phyloP scores from a whole-genome alignment of 1,284 basidiomycete species.

The Naganishia sp. region DNA sequence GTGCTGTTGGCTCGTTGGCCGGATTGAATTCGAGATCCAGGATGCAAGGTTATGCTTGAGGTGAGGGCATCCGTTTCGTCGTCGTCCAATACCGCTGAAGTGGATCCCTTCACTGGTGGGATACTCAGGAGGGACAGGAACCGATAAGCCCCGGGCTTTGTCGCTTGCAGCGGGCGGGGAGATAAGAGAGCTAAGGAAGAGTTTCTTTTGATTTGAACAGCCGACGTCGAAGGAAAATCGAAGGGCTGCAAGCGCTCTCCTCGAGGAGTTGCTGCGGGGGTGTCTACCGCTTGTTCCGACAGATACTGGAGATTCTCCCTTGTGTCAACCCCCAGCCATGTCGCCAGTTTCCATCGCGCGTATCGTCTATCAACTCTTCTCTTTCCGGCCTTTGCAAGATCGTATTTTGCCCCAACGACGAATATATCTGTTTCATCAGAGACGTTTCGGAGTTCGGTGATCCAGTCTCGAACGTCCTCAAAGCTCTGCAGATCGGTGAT shows the following conservation, averaged over 20 bases:
- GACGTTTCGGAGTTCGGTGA: slow-evolving; percentile 30
- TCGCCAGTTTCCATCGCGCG: slow-evolving; percentile 29
- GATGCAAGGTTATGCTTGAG: slow-evolving; percentile 23
- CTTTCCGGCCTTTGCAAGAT: slow-evolving; percentile 28
- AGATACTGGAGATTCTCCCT: slow-evolving; percentile 15
- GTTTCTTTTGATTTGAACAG: background rate
- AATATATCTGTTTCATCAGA: slow-evolving; percentile 33
- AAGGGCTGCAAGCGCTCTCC: background rate
- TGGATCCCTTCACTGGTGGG: slow-evolving; percentile 10
- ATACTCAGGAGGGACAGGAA: slow-evolving; percentile 31
- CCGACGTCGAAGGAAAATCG: background rate
- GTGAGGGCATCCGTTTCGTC: slow-evolving; percentile 13
- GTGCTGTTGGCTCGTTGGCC: slow-evolving; percentile 28
- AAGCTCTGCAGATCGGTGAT: slow-evolving; percentile 30
- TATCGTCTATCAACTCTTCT: slow-evolving; percentile 28
- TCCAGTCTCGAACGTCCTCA: slow-evolving; percentile 32
- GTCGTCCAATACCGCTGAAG: slow-evolving; percentile 12
- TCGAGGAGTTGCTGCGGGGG: background rate
- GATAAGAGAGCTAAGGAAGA: background rate
- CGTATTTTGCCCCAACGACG: slow-evolving; percentile 33
- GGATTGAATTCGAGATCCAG: slow-evolving; percentile 18
- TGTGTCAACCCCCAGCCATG: slow-evolving; percentile 28
- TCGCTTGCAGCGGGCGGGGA: background rate
- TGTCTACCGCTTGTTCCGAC: background rate
- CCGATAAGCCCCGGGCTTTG: slow-evolving; percentile 24